phyloP scores from a whole-genome alignment of 768 basidiomycete species.

The Termitomyces sp. region DNA sequence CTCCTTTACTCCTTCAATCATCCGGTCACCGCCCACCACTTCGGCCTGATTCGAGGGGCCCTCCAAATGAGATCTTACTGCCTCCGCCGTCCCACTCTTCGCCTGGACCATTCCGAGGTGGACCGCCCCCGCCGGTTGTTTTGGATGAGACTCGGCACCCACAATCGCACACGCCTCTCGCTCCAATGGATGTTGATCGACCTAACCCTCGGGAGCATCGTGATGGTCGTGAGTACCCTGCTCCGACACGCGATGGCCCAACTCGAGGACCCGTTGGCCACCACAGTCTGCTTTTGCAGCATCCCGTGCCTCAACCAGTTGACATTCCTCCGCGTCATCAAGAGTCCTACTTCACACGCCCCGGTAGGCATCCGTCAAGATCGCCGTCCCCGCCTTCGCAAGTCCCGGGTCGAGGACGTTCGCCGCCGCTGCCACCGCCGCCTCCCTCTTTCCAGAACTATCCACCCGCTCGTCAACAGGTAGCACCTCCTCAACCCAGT shows the following conservation, averaged over 20 bases:
- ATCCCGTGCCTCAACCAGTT: conserved; percentile 52
- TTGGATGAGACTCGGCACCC: conserved; percentile 70
- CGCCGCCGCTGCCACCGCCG: conserved; percentile 46
- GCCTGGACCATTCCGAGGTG: conserved; percentile 76
- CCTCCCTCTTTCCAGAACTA: conserved; percentile 44
- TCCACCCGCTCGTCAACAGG: conserved; percentile 34
- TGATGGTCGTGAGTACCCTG: conserved; percentile 46
- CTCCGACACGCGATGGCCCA: conserved; percentile 34
- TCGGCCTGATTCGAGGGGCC: conserved; percentile 64
- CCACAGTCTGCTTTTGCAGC: conserved; percentile 58
- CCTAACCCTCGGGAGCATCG: conserved; percentile 30
- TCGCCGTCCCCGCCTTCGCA: conserved; percentile 58
- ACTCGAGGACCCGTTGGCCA: conserved; percentile 53
- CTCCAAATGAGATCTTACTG: conserved; percentile 48
- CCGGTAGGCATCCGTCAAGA: conserved; percentile 47
- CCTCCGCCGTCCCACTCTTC: conserved; percentile 63
- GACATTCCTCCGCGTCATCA: conserved; percentile 34
- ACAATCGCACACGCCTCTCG: conserved; percentile 64
- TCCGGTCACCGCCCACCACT: conserved; percentile 49
- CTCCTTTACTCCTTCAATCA: conserved; percentile 59
- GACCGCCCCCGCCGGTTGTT: conserved; percentile 78
- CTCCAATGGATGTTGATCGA: conserved; percentile 75
- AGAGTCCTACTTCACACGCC: conserved; percentile 52
- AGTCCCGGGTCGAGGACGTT: conserved; percentile 39
- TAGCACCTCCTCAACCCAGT: conserved; percentile 34